These are phyloP conservation scores for Suhomyces coccinellae DNA, from an alignment of 1,139 yeast genomes.

Conservation along the genomic window DNA sequence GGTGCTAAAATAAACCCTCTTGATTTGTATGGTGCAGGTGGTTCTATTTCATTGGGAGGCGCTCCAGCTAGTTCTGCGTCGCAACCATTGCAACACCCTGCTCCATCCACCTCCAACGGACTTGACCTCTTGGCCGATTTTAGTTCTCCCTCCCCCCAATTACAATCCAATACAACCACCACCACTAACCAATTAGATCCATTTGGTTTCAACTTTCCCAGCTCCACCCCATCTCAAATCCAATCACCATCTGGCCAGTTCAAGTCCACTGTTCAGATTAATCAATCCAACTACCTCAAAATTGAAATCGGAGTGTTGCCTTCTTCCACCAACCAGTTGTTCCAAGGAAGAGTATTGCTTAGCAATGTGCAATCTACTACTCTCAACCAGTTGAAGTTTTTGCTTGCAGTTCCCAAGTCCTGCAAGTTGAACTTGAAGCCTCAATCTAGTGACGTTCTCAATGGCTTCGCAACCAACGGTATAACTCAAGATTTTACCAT, in stretches of 20 bases:
- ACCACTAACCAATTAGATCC: constrained; percentile 45
- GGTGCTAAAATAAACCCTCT: constrained; percentile 33
- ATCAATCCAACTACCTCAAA: constrained; percentile 50
- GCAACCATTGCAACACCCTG: constrained; percentile 13
- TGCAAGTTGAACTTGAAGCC: constrained; percentile 67
- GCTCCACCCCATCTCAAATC: constrained; percentile 37
- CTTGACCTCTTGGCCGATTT: constrained; percentile 49
- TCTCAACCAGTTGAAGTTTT: constrained; percentile 54
- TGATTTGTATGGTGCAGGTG: constrained; percentile 50
- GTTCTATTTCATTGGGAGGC: constrained; percentile 42
- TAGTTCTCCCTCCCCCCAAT: constrained; percentile 49
- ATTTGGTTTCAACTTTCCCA: constrained; percentile 50
- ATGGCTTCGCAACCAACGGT: constrained; percentile 53
- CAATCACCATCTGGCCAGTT: constrained; percentile 16
- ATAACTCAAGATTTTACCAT: constrained; percentile 63
- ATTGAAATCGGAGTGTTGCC: constrained; percentile 50
- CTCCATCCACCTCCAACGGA: constrained; percentile 17
- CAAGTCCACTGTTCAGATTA: constrained; percentile 30
- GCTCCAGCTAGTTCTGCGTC: constrained; percentile 18
- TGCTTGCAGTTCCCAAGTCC: constrained; percentile 80
- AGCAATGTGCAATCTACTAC: constrained; percentile 39
- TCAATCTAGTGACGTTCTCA: constrained; percentile 60
- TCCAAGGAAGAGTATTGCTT: constrained; percentile 47
- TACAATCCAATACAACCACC: constrained; percentile 37
- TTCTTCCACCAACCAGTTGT: constrained; percentile 37